Evolutionary conservation across 495 filamentous ascomycete species (phyloP).

Genomic region (Cetradonia linearis): DNA sequence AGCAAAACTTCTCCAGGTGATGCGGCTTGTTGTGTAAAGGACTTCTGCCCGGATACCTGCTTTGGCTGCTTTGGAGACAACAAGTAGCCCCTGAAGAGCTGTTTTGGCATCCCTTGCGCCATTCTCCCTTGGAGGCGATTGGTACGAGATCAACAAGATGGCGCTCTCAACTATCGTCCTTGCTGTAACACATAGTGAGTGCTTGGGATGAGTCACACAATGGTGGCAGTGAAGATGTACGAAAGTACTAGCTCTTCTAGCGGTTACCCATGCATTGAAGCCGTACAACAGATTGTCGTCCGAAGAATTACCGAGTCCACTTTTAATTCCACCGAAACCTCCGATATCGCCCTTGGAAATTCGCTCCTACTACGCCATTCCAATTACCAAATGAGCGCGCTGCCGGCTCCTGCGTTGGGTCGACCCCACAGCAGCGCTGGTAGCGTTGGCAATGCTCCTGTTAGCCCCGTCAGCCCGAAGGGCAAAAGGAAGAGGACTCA

Average conservation of each 20-base stretch:
- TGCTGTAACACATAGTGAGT: not conserved
- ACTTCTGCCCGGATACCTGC: not conserved
- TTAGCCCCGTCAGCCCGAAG: conserved; percentile 19
- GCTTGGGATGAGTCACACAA: not conserved
- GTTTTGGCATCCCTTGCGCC: not conserved
- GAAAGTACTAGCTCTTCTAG: not conserved
- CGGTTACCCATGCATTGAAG: not conserved
- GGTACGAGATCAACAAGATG: not conserved
- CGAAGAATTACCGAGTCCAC: not conserved
- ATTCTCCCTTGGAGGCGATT: not conserved
- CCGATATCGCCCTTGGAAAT: not conserved
- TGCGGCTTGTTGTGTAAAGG: not conserved
- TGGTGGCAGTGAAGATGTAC: not conserved
- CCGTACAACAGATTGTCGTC: no score
- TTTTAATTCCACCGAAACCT: not conserved
- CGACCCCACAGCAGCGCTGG: conserved; percentile 17
- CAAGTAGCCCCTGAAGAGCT: not conserved
- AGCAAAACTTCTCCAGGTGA: not conserved
- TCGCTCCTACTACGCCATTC: not conserved
- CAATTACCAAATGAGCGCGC: conserved; percentile 13
- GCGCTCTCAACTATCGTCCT: not conserved
- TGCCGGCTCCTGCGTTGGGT: conserved; percentile 10
- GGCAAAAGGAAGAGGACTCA: conserved; percentile 38
- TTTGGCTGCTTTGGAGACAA: not conserved
- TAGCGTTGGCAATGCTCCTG: conserved; percentile 13